Percentiles rank a stretch among this genome's conserved stretches.
phyloP scores from a whole-genome alignment of 2,329 filamentous ascomycete species.

The Aaosphaeria pasadenensis region DNA sequence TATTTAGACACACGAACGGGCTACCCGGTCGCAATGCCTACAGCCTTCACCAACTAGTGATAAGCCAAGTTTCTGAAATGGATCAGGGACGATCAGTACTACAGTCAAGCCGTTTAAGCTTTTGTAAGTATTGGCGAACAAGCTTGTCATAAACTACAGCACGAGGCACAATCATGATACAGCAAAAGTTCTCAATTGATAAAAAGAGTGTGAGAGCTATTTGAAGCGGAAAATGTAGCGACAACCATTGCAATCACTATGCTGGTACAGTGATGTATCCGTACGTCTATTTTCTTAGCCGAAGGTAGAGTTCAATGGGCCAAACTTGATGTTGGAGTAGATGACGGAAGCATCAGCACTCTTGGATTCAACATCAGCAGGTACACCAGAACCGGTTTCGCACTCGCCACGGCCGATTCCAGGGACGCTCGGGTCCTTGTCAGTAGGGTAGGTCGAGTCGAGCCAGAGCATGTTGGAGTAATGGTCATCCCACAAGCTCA shows the following conservation, averaged over 20 bases:
- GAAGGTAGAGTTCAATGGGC: constrained; percentile 14
- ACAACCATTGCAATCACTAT: too few relatives aligned
- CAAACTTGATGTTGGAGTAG: constrained; percentile 17
- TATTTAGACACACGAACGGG: too few relatives aligned
- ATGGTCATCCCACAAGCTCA: constrained; percentile 61
- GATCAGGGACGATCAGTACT: neutral
- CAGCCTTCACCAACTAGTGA: too few relatives aligned
- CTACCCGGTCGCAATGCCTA: too few relatives aligned
- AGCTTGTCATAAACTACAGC: too few relatives aligned
- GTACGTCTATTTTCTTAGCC: constrained; percentile 1
- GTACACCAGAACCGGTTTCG: constrained; percentile 8
- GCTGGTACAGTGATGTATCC: too few relatives aligned
- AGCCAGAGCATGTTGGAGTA: constrained; percentile 68
- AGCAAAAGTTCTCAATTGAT: too few relatives aligned
- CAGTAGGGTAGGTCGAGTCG: constrained; percentile 58
- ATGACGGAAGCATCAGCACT: constrained; percentile 9
- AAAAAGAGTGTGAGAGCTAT: too few relatives aligned
- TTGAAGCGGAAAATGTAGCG: too few relatives aligned
- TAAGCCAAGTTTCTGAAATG: too few relatives aligned
- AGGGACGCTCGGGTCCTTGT: constrained; percentile 5
- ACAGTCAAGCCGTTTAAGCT: neutral
- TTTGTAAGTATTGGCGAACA: too few relatives aligned
- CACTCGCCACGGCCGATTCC: constrained; percentile 13
- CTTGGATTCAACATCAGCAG: constrained; percentile 12
- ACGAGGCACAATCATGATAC: too few relatives aligned